Percentiles rank a stretch among this genome's conserved stretches.
Conservation (phyloP, 2,329 filamentous ascomycete species). For the Rutstroemia sp. region DNA sequence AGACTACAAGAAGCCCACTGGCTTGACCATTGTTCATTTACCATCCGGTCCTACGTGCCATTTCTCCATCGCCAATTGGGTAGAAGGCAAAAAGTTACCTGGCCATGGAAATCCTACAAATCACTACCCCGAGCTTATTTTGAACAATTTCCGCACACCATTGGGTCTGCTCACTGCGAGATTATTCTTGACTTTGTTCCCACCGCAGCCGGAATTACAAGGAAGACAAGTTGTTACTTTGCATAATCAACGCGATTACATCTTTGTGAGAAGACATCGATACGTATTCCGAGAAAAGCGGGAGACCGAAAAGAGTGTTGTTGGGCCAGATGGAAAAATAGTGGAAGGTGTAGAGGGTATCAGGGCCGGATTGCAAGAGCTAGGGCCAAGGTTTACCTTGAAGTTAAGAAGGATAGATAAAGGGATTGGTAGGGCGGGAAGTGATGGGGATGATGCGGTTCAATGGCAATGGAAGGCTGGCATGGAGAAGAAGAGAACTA, state of each 20-base stretch:
- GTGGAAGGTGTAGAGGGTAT: conserved; percentile 82
- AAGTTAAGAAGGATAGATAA: conserved; percentile 89
- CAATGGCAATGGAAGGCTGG: conserved; percentile 94
- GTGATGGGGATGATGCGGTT: conserved; percentile 39
- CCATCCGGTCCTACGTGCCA: conserved; percentile 86
- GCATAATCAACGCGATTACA: conserved; percentile 93
- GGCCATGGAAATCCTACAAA: conserved; percentile 84
- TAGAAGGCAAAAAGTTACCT: conserved; percentile 78
- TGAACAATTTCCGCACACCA: conserved; percentile 94
- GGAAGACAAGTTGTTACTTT: conserved; percentile 87
- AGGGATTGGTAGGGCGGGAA: conserved; percentile 65
- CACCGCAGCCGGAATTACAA: conserved; percentile 71
- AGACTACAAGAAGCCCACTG: conserved; percentile 77
- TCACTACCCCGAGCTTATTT: conserved; percentile 80
- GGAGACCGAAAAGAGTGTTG: conserved; percentile 77
- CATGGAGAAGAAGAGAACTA: conserved; percentile 90
- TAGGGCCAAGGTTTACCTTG: conserved; percentile 76
- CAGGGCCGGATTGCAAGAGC: conserved; percentile 79
- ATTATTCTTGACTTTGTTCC: conserved; percentile 74
- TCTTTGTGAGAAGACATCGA: conserved; percentile 83
- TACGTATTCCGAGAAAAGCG: conserved; percentile 91
- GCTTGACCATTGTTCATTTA: conserved; percentile 76
- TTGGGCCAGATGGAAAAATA: conserved; percentile 72
- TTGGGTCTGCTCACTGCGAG: conserved; percentile 82
- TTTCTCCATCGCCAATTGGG: conserved; percentile 84